Percentiles rank a stretch among this genome's conserved stretches.
Evolutionary conservation across 495 filamentous ascomycete species (phyloP).

Genomic region (Aspergillus sparsus): DNA sequence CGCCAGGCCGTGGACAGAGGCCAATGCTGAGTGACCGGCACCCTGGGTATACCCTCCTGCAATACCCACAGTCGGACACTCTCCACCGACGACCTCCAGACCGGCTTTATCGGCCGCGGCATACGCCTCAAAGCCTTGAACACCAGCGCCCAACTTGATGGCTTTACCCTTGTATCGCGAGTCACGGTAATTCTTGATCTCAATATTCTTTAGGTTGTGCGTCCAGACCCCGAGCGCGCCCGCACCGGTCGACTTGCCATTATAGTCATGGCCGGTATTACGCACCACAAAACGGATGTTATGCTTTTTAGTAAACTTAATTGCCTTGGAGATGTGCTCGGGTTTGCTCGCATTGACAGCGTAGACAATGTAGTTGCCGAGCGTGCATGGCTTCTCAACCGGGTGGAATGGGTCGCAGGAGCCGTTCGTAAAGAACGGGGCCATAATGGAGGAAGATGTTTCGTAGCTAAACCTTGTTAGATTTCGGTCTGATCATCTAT

Average conservation of each 20-base stretch:
- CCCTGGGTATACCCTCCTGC: constrained; percentile 61
- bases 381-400: constrained; percentile 50
- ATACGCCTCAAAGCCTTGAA: constrained; percentile 52
- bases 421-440: constrained; percentile 42
- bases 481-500: not conserved
- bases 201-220: constrained; percentile 53
- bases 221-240: constrained; percentile 59
- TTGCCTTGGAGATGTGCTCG: constrained; percentile 30
- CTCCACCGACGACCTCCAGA: constrained; percentile 33
- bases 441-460: constrained; percentile 46
- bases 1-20: constrained; percentile 54
- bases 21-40: constrained; percentile 60
- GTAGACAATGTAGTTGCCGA: constrained; percentile 61
- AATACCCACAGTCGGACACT: constrained; percentile 37
- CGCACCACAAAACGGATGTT: constrained; percentile 64
- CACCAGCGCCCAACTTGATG: constrained; percentile 55
- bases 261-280: constrained; percentile 64
- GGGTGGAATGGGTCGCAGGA: constrained; percentile 59
- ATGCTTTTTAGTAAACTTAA: constrained; percentile 49
- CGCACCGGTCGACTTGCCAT: constrained; percentile 57
- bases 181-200: constrained; percentile 35
- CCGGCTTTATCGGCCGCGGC: constrained; percentile 34
- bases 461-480: constrained; percentile 26
- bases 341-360: constrained; percentile 38
- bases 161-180: constrained; percentile 48